These are phyloP conservation scores for Scleroderma bovista DNA, from an alignment of 768 basidiomycete genomes.

Conservation along the genomic window DNA sequence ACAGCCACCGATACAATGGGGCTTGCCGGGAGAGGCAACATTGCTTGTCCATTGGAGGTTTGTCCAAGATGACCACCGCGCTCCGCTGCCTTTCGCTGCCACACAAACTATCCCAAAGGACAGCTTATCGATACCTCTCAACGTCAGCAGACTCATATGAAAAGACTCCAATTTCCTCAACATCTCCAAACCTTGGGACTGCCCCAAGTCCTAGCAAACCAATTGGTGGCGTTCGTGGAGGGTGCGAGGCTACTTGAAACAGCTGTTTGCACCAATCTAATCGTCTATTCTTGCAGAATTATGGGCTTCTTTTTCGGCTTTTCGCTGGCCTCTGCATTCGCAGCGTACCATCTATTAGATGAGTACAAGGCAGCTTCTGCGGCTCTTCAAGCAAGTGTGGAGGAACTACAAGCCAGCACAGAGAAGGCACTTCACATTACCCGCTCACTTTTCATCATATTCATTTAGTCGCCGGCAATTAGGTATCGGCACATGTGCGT, in stretches of 20 bases:
- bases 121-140: slow-evolving; percentile 35
- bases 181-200: slow-evolving; percentile 47
- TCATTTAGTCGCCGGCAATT: neutral
- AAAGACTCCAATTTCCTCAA: slow-evolving; percentile 25
- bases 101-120: slow-evolving; percentile 10
- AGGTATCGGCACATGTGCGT: slow-evolving; percentile 81
- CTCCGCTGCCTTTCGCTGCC: slow-evolving; percentile 24
- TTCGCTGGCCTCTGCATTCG: slow-evolving; percentile 80
- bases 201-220: slow-evolving; percentile 63
- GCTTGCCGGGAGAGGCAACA: slow-evolving; percentile 11
- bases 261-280: neutral
- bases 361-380: slow-evolving; percentile 88
- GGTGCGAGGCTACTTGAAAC: slow-evolving; percentile 33
- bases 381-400: slow-evolving; percentile 82
- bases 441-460: slow-evolving; percentile 16
- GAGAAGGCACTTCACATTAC: slow-evolving; percentile 48
- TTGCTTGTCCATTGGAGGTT: slow-evolving; percentile 11
- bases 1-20: neutral
- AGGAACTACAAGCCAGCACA: slow-evolving; percentile 79
- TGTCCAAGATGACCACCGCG: slow-evolving; percentile 14
- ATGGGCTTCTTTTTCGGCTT: slow-evolving; percentile 87
- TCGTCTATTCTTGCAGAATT: slow-evolving; percentile 46
- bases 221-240: slow-evolving; percentile 66
- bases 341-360: slow-evolving; percentile 83
- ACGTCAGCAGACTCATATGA: slow-evolving; percentile 40